phyloP scores from a whole-genome alignment of 176 grass and related monocot species.

The Phoenix dactylifera region DNA sequence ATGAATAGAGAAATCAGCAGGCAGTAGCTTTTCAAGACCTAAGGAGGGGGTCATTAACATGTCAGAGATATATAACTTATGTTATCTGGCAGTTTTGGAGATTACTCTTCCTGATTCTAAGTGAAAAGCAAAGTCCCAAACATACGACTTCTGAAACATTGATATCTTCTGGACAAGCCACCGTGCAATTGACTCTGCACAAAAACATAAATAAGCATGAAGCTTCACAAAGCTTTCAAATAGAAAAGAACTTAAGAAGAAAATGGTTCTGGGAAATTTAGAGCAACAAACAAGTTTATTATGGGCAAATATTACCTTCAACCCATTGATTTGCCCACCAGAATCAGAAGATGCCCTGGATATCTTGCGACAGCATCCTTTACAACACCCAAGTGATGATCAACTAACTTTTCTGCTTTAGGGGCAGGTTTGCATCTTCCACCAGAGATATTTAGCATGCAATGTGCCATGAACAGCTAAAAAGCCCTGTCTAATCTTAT shows the following conservation, averaged over 20 bases:
- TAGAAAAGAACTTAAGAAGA: not conserved
- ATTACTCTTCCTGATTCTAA: too few species aligned
- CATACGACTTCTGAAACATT: constrained; percentile 48
- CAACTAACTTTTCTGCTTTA: constrained; percentile 80
- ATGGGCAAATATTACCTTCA: constrained; percentile 34
- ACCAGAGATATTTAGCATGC: constrained; percentile 37
- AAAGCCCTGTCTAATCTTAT: too few species aligned
- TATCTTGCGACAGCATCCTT: constrained; percentile 45
- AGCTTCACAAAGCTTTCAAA: not conserved
- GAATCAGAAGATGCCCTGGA: constrained; percentile 58
- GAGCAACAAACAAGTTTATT: too few species aligned
- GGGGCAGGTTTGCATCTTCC: constrained; percentile 64
- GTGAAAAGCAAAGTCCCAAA: constrained; percentile 27
- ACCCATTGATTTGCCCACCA: constrained; percentile 86
- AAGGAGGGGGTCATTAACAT: too few species aligned
- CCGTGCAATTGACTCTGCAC: constrained; percentile 75
- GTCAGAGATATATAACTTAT: too few species aligned
- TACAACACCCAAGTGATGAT: constrained; percentile 56
- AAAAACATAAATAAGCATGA: constrained; percentile 1
- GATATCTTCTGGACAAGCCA: constrained; percentile 37
- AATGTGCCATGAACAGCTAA: too few species aligned
- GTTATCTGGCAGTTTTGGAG: too few species aligned
- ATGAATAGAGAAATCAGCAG: too few species aligned
- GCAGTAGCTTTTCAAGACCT: too few species aligned
- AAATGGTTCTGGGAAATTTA: not conserved